Evolutionary conservation across 176 grass and related monocot genomes (phyloP).

Genomic region (Puccinellia tenuiflora): DNA sequence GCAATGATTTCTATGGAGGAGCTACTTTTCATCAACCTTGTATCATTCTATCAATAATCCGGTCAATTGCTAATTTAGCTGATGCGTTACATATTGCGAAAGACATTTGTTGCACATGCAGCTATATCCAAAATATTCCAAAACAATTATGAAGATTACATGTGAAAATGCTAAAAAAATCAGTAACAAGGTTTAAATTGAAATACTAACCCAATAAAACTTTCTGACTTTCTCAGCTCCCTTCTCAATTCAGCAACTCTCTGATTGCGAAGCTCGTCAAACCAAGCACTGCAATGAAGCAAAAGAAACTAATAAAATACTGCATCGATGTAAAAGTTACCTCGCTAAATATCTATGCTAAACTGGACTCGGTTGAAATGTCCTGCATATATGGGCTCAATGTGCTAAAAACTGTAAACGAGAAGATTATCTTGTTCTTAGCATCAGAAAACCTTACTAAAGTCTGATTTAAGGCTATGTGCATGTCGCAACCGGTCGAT

Average conservation of each 20-base stretch:
- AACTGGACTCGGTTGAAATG: background rate
- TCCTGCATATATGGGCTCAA: background rate
- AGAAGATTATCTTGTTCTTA: background rate
- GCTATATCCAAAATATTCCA: constrained; percentile 2
- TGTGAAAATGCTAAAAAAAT: background rate
- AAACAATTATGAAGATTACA: constrained; percentile 8
- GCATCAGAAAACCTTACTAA: background rate
- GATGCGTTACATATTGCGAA: background rate
- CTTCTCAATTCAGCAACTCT: constrained; percentile 77
- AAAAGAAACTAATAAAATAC: constrained; percentile 8
- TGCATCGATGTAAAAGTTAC: background rate
- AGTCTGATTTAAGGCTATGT: background rate
- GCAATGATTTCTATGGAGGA: background rate
- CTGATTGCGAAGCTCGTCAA: constrained; percentile 76
- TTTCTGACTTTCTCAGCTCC: constrained; percentile 70
- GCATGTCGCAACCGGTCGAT: background rate
- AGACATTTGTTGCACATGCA: background rate
- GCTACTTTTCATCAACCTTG: background rate
- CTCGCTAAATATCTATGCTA: background rate
- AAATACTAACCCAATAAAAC: constrained; percentile 73
- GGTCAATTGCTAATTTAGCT: background rate
- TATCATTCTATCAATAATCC: background rate
- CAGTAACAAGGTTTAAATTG: background rate
- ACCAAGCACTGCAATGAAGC: constrained; percentile 68
- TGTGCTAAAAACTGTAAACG: background rate